phyloP scores from a whole-genome alignment of 305 asterid species.

The Rubia peregrina region DNA sequence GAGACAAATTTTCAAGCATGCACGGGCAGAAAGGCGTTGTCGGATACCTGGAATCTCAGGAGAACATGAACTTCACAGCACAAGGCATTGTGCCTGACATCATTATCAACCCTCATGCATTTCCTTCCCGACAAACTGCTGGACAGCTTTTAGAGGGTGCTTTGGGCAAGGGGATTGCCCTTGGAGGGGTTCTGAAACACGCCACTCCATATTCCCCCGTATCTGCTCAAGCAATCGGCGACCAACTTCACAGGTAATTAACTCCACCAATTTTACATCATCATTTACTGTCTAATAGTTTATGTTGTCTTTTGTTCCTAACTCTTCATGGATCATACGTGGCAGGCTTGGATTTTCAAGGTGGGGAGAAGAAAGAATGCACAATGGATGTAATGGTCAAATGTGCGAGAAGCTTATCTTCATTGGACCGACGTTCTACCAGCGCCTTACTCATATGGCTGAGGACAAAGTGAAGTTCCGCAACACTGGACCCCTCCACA shows the following conservation, averaged over 20 bases:
- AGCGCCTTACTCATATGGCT: constrained; percentile 89
- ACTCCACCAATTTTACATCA: not conserved
- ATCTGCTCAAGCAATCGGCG: constrained; percentile 59
- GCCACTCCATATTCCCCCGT: constrained; percentile 92
- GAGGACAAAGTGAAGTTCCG: constrained; percentile 93
- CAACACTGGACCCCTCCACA: constrained; percentile 92
- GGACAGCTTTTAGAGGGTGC: constrained; percentile 93
- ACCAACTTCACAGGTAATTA: constrained; percentile 76
- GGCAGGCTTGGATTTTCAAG: constrained; percentile 71
- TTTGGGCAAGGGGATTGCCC: constrained; percentile 84
- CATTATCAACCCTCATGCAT: constrained; percentile 93
- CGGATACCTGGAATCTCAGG: constrained; percentile 84
- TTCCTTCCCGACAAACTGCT: constrained; percentile 95
- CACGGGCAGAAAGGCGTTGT: constrained; percentile 98
- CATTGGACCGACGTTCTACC: constrained; percentile 93
- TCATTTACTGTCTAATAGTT: not conserved
- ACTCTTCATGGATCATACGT: not conserved
- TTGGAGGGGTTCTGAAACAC: constrained; percentile 57
- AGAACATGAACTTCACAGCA: constrained; percentile 75
- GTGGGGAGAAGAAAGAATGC: constrained; percentile 89
- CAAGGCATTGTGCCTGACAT: constrained; percentile 95
- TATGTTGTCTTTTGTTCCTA: not conserved
- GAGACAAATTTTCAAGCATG: constrained; percentile 98
- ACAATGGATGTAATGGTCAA: constrained; percentile 76
- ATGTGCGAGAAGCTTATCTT: constrained; percentile 54